Evolutionary conservation across 2,329 filamentous ascomycete genomes (phyloP).

Genomic region (Lachnellula hyalina): DNA sequence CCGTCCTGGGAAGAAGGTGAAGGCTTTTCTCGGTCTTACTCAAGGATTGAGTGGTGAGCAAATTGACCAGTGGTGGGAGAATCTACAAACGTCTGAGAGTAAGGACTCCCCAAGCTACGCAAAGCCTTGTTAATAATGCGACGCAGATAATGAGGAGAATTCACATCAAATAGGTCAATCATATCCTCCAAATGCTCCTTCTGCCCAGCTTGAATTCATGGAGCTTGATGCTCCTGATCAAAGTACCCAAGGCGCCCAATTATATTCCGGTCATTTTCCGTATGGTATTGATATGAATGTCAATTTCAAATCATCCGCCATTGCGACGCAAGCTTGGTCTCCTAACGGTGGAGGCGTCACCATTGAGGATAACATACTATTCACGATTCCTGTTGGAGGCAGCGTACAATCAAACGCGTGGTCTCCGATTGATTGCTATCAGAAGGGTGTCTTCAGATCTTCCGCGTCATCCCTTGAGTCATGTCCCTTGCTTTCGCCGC

Average conservation of each 20-base stretch:
- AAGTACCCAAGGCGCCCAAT: not conserved
- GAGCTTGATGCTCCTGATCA: not conserved
- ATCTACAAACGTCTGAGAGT: constrained; percentile 1
- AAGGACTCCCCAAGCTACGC: not conserved
- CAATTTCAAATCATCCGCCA: not conserved
- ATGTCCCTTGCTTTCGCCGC: constrained; percentile 4
- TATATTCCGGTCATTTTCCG: not conserved
- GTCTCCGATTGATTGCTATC: not conserved
- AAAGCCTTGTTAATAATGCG: not conserved
- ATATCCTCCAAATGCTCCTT: not conserved
- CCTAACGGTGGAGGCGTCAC: not conserved
- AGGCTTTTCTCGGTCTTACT: constrained; percentile 9
- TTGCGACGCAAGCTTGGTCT: not conserved
- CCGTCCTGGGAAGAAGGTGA: constrained; percentile 4
- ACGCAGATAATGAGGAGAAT: not conserved
- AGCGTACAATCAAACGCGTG: not conserved
- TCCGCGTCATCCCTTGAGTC: constrained; percentile 9
- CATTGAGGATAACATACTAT: not conserved
- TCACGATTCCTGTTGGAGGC: not conserved
- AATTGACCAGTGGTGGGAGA: constrained; percentile 16
- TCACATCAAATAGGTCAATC: not conserved
- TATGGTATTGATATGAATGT: not conserved
- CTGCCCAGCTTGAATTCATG: not conserved
- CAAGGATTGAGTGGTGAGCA: constrained; percentile 15
- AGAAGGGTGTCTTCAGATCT: not conserved